These are phyloP conservation scores for Neoscytalidium dimidiatum DNA, from an alignment of 2,329 filamentous ascomycete species.

Conservation along the genomic window DNA sequence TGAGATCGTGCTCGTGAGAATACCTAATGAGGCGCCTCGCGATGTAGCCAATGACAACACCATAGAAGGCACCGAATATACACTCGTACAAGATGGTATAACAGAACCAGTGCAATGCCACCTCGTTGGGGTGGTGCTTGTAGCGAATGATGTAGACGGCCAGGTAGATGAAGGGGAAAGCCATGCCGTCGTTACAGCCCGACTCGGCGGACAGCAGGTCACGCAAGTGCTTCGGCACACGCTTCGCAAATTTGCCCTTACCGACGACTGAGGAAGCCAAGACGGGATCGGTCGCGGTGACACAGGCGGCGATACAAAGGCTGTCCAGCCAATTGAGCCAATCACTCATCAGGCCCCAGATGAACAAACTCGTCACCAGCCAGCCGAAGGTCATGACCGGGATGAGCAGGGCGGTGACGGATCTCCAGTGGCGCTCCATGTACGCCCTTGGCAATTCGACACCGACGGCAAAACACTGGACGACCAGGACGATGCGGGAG, in stretches of 20 bases:
- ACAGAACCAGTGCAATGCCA: slow-evolving; percentile 85
- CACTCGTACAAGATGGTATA: slow-evolving; percentile 94
- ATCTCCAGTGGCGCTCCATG: slow-evolving; percentile 98
- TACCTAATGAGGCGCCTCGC: slow-evolving; percentile 88
- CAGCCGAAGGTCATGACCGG: slow-evolving; percentile 98
- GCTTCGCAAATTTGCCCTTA: slow-evolving; percentile 97
- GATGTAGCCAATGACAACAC: slow-evolving; percentile 83
- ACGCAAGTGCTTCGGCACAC: slow-evolving; percentile 94
- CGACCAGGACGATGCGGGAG: slow-evolving; percentile 83
- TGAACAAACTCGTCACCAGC: slow-evolving; percentile 87
- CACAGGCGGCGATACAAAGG: slow-evolving; percentile 83
- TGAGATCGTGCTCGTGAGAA: slow-evolving; percentile 80
- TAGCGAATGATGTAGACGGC: slow-evolving; percentile 88
- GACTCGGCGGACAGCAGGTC: slow-evolving; percentile 95
- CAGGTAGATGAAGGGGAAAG: slow-evolving; percentile 95
- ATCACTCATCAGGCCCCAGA: slow-evolving; percentile 83
- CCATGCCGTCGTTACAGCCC: slow-evolving; percentile 99
- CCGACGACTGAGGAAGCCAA: slow-evolving; percentile 96
- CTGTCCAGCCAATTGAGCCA: slow-evolving; percentile 86
- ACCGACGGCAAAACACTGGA: slow-evolving; percentile 89
- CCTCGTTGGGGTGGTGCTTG: slow-evolving; percentile 65
- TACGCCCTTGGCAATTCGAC: slow-evolving; percentile 91
- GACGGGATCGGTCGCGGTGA: slow-evolving; percentile 96
- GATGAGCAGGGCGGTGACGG: slow-evolving; percentile 81
- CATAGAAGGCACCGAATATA: slow-evolving; percentile 86